Base-by-base conservation (phyloP, 176 grass and related monocot species). In the Carex parvula region DNA sequence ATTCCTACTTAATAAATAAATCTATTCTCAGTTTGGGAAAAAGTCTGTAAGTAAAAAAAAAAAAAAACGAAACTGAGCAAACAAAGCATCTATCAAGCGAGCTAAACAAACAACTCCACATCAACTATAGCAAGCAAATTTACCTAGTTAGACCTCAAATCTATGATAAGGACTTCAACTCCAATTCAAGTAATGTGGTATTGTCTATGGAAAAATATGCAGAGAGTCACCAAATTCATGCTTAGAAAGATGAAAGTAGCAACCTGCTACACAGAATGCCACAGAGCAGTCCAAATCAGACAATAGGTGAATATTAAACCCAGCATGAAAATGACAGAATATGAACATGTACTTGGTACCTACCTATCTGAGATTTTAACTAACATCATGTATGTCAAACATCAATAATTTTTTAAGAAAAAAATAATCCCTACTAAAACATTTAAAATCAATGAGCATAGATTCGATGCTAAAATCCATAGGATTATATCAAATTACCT, bases 261-360 rank as follows among this genome's bases (percentile, higher is more conserved):
- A 55, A 55, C 48, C 55, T 55, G 22, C 18, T 55, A 46, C 18
- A 68, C 12, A 68, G 29, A 46, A 8, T 13, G 16, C 35, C 32
- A 54, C 22, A 76, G 50, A 55, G 13, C 24, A 76, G 22, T 30
- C 12, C 72, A 55, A 17, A 21, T 77, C 24, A 74, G 44, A 74
- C 1, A 22, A 74, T 11, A 26, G 20, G 70, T 53, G 50, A 77
- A 55, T 48, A 76, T 55, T 69, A 71, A 9, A 64, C 22, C 37
- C 68, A 77, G 72, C 50, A 77, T 15, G 48, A 55, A 77, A 77
- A 53, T 13, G 48, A 55, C 48, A 32, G 48, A 71, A 71, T 44
- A 71, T 20, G 41, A 71, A 46, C 68, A 46, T 68, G 64, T 68
- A 35, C 13, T 7, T 15, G 21, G 68, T 71, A 71, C 35, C 20